Base-by-base conservation (phyloP, 202 grass and related monocot species). In the Tripidium arundinaceum region DNA sequence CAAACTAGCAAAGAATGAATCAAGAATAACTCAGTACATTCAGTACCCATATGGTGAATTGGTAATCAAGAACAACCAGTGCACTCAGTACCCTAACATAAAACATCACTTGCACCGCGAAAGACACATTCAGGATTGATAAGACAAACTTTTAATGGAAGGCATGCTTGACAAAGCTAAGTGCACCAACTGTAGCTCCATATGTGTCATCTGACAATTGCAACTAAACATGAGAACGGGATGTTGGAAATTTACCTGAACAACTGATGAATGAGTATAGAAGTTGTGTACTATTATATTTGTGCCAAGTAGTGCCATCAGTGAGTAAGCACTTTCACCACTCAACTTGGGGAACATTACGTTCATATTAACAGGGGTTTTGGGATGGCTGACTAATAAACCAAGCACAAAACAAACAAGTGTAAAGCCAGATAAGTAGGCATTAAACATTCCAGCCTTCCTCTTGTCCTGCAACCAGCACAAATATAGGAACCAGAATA, bases 241-340 rank as follows among this genome's bases (percentile, higher is more conserved):
- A 57, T 57, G 52, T 57, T 11, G 1, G 22, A 59, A 7, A 24
- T 52, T 24, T 79, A 91, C 94, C 79, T 90, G 87, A 43, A 94
- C 94, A 87, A 94, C 58, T 67, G 91, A 92, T 29, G 94, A 97
- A 45, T 97, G 94, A 58, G 83, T 58, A 72, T 94, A 98, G 36
- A 98, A 92, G 72, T 89, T 94, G 81, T 98, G 94, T 1, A 21
- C 92, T 83, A 94, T 98, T 83, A 98, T 3, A 72, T 98, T 98
- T 68, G 87, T 47, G 9, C 94, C 94, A 54, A 98, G 79, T 80
- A 98, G 87, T 45, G 89, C 87, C 94, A 94, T 98, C 37, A 98
- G 65, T 37, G 90, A 92, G 78, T 94, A 98, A 77, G 86, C 84
- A 64, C 83, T 94, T 87, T 98, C 94, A 70, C 87, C 92, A 76